Base-by-base conservation (phyloP, 352 stramenopile genomes). In the Elongisporangium prolatum region DNA sequence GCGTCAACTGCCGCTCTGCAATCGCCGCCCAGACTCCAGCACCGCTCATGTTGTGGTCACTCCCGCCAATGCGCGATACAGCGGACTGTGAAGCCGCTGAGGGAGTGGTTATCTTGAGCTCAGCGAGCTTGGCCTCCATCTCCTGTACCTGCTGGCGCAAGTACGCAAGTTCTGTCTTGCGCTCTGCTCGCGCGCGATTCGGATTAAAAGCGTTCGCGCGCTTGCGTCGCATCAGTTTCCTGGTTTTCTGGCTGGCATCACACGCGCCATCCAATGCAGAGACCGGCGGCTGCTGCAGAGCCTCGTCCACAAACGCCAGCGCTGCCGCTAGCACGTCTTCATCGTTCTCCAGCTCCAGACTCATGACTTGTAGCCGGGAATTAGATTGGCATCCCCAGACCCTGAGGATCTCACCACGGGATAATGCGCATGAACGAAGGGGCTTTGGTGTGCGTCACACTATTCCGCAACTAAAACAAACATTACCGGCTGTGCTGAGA, bases 1-100 rank as follows among this genome's bases (percentile, higher is more conserved):
- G 74, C 49, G 85, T 71, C 48, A 82, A 83, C 56, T 88, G 75
- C 54, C 81, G 74, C n/a, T 72, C 64, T n/a, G 80, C 80, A 60
- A 90, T 84, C 48, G 72, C 74, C 50, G 87, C 74, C 80, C 80
- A 90, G 18, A 87, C 70, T 8, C 47, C 54, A 17, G 63, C 56
- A 7, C 51, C 56, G 11, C 63, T 24, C n/a, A n/a, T n/a, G n/a
- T n/a, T n/a, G n/a, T n/a, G n/a, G n/a, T 54, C 25, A 34, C 8
- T 8, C 25, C 25, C 25, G 8, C 25, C 8, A 8, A 13, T 9
- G 28, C 28, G 14, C 28, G 9, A 13, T 14, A 13, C 2, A 40
- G 9, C 52, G 0, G 58, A 61, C 18, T 22, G 49, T 0, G 52
- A 48, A 1, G 57, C 54, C 7, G 20, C 16, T 2, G n/a, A 52